These are phyloP conservation scores for Penicillium pulvis DNA, from an alignment of 495 filamentous ascomycete genomes.

Conservation along the genomic window DNA sequence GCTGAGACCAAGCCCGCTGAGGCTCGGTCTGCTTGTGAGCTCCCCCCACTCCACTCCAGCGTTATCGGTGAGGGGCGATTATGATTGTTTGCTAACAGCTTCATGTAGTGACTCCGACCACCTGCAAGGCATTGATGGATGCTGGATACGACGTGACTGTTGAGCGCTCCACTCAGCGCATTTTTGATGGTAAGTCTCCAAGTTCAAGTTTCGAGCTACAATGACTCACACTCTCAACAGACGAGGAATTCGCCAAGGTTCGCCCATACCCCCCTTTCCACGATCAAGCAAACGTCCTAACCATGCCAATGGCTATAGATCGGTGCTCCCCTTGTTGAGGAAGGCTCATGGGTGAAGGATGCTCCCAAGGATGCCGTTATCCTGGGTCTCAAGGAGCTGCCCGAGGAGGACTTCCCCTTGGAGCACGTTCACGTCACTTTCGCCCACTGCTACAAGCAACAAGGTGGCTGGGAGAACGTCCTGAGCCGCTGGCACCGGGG, in stretches of 20 bases:
- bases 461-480: slow-evolving; percentile 81
- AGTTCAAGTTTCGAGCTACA: background rate
- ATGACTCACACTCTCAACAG: slow-evolving; percentile 25
- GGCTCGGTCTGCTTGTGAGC: slow-evolving; percentile 50
- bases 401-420: slow-evolving; percentile 84
- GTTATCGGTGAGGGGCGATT: slow-evolving; percentile 9
- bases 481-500: slow-evolving; percentile 81
- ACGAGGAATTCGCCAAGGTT: slow-evolving; percentile 58
- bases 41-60: slow-evolving; percentile 13
- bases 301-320: slow-evolving; percentile 33
- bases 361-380: slow-evolving; percentile 81
- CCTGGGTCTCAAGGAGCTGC: slow-evolving; percentile 91
- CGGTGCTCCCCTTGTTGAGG: slow-evolving; percentile 76
- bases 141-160: slow-evolving; percentile 84
- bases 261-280: slow-evolving; percentile 5
- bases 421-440: slow-evolving; percentile 88
- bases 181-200: slow-evolving; percentile 70
- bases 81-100: slow-evolving; percentile 16
- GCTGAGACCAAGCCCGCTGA: slow-evolving; percentile 54
- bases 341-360: slow-evolving; percentile 73
- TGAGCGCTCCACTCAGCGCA: slow-evolving; percentile 76
- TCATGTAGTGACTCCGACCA: slow-evolving; percentile 61
- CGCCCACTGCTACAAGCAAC: slow-evolving; percentile 82
- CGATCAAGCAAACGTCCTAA: slow-evolving; percentile 6
- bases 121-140: slow-evolving; percentile 74